Conservation (phyloP, 345 rosid genomes). For the Linum trigynum region DNA sequence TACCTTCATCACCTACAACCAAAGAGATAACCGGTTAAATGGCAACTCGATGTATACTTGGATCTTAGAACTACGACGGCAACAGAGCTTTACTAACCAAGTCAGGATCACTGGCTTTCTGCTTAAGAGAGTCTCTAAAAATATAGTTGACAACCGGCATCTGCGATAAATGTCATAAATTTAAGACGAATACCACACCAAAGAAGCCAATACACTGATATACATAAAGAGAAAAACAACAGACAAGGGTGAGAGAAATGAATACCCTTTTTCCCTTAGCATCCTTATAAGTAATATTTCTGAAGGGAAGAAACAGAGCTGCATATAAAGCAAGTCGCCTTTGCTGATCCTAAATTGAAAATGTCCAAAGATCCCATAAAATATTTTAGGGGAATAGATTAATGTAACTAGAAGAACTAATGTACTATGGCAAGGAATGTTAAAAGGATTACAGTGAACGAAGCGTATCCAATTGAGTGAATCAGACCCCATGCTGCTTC, state of each 20-base stretch:
- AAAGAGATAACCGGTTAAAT: conserved; percentile 10
- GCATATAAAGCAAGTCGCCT: conserved; percentile 67
- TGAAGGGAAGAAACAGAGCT: conserved; percentile 74
- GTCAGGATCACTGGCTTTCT: conserved; percentile 71
- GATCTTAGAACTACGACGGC: not conserved
- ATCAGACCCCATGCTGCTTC: conserved; percentile 59
- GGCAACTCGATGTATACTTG: not conserved
- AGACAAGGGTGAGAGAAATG: not conserved
- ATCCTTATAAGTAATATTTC: conserved; percentile 42
- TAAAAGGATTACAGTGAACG: conserved; percentile 34
- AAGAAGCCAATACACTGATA: not conserved
- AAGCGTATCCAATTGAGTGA: conserved; percentile 40
- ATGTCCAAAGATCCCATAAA: conserved; percentile 9
- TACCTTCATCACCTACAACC: conserved; percentile 54
- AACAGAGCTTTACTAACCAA: conserved; percentile 35
- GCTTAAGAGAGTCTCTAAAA: conserved; percentile 71
- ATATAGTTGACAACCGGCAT: conserved; percentile 59
- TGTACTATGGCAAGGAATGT: not conserved
- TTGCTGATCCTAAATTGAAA: conserved; percentile 58
- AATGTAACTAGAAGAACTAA: conserved; percentile 2
- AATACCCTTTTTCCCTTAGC: conserved; percentile 60
- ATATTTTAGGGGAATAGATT: not conserved
- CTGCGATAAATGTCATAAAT: conserved; percentile 26
- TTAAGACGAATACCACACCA: not conserved
- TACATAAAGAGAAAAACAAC: too few species aligned